A percentile compares a stretch with the other conserved stretches of the same genome.
phyloP scores from a whole-genome alignment of 441 rosid genomes.

The Populus hybrid region DNA sequence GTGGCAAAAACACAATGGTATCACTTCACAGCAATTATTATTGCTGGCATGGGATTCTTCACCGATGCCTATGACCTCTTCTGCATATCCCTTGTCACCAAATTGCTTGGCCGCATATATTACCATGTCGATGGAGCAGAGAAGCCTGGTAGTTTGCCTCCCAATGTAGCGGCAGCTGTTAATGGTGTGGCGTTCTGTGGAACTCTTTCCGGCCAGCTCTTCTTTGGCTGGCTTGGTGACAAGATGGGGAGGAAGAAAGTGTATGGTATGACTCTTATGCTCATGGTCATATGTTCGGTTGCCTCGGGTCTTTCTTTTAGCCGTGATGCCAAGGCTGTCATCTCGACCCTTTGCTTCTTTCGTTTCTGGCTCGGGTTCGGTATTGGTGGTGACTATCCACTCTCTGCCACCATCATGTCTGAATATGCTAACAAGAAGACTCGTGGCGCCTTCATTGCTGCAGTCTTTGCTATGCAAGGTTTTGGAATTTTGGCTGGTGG shows the following conservation, averaged over 20 bases:
- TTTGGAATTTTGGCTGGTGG: constrained; percentile 85
- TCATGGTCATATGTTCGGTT: constrained; percentile 57
- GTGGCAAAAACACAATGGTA: constrained; percentile 84
- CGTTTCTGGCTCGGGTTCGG: constrained; percentile 81
- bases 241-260: constrained; percentile 72
- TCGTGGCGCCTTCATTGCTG: constrained; percentile 84
- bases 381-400: constrained; percentile 69
- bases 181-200: constrained; percentile 82
- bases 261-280: constrained; percentile 64
- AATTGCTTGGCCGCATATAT: constrained; percentile 73
- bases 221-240: constrained; percentile 93
- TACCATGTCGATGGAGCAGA: constrained; percentile 57
- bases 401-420: constrained; percentile 71
- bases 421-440: constrained; percentile 79
- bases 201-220: constrained; percentile 71
- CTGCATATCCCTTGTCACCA: constrained; percentile 77
- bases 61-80: constrained; percentile 83
- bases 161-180: constrained; percentile 72
- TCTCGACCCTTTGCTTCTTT: constrained; percentile 61
- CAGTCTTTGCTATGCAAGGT: constrained; percentile 92
- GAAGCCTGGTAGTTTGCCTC: constrained; percentile 71
- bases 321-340: constrained; percentile 39
- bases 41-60: constrained; percentile 89
- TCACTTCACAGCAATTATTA: constrained; percentile 70
- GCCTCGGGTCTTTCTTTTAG: constrained; percentile 67